Evolutionary conservation across 164 flowering plant genomes (phyloP).

Genomic region (Platanus orientalis): DNA sequence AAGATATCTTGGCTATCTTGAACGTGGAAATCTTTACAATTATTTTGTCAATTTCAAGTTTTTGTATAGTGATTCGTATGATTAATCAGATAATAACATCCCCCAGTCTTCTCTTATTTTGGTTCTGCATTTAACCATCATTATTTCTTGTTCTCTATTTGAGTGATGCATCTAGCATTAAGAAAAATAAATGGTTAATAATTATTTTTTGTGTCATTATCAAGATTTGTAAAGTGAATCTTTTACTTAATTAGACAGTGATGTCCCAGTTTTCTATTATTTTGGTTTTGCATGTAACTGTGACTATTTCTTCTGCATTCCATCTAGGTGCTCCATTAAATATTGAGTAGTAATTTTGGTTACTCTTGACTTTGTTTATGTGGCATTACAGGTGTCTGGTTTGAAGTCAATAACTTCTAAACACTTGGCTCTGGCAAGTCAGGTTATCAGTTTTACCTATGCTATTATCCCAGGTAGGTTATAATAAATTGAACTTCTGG

Average conservation of each 20-base stretch:
- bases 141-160: no score
- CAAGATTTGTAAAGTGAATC: no score
- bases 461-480: constrained; percentile 84
- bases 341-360: not conserved
- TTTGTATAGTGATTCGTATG: not conserved
- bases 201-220: no score
- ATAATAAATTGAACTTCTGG: constrained; percentile 1
- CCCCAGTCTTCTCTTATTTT: no score
- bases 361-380: constrained; percentile 6
- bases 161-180: no score
- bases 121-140: no score
- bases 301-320: not conserved
- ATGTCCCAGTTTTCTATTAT: not conserved
- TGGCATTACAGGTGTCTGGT: constrained; percentile 78
- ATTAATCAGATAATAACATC: not conserved
- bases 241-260: no score
- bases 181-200: no score
- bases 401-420: constrained; percentile 94
- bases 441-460: constrained; percentile 78
- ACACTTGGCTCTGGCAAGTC: constrained; percentile 97
- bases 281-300: not conserved
- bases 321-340: not conserved
- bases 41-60: no score
- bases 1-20: no score
- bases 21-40: not conserved